Conservation (phyloP, 768 basidiomycete genomes). For the Macrolepiota albuminosa region DNA sequence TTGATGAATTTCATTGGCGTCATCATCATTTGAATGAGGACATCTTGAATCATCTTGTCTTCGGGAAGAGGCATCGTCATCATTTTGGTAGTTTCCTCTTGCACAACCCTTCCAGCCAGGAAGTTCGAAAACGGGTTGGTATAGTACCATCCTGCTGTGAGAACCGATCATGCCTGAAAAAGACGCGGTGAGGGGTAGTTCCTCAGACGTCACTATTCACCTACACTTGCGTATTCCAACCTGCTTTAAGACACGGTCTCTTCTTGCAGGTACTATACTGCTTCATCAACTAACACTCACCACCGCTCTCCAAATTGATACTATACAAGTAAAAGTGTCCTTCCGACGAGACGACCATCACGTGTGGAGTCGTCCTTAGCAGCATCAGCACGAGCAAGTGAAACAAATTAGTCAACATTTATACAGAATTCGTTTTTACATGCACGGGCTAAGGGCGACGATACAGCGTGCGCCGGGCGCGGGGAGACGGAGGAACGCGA, state of each 20-base stretch:
- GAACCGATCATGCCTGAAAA: too few relatives aligned
- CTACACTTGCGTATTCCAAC: not conserved
- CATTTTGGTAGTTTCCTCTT: not conserved
- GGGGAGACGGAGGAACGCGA: slow-evolving; percentile 85
- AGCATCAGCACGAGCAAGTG: too few relatives aligned
- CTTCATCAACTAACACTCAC: slow-evolving; percentile 92
- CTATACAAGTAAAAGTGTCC: slow-evolving; percentile 95
- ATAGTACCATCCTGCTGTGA: too few relatives aligned
- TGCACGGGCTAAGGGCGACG: slow-evolving; percentile 85
- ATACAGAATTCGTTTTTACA: not conserved
- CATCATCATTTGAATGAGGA: not conserved
- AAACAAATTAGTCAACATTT: too few relatives aligned
- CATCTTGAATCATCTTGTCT: too few relatives aligned
- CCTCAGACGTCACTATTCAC: not conserved
- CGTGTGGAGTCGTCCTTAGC: slow-evolving; percentile 34
- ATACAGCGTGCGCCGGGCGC: slow-evolving; percentile 75
- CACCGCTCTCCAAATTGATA: slow-evolving; percentile 94
- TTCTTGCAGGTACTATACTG: slow-evolving; percentile 55
- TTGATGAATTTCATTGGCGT: not conserved
- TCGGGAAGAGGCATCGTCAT: not conserved
- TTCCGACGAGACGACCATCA: slow-evolving; percentile 69
- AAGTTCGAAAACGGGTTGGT: not conserved
- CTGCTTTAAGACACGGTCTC: not conserved
- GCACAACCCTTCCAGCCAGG: too few relatives aligned
- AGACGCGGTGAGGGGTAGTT: not conserved